Conservation (phyloP, 306 rosid genomes). For the Gleditsia sinensis region DNA sequence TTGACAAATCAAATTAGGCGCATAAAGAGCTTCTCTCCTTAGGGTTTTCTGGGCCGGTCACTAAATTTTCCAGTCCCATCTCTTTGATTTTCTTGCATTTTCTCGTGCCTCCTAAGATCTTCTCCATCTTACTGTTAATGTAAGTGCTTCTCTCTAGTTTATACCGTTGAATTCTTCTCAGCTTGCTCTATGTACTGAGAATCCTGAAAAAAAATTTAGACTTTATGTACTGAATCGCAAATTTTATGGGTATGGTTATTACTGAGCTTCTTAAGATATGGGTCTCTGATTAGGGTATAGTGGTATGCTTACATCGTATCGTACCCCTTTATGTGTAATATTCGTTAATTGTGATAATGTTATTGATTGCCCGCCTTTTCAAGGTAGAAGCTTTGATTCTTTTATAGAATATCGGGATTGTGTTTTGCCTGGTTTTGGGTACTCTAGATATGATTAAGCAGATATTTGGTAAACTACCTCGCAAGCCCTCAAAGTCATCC, state of each 20-base stretch:
- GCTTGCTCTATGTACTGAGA: neutral
- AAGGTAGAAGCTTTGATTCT: slow-evolving; percentile 20
- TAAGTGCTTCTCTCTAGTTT: slow-evolving; percentile 40
- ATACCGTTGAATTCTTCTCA: slow-evolving; percentile 25
- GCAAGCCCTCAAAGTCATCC: slow-evolving; percentile 52
- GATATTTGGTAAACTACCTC: slow-evolving; percentile 53
- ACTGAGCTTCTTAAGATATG: neutral
- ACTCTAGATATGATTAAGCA: slow-evolving; percentile 57
- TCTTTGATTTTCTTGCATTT: slow-evolving; percentile 31
- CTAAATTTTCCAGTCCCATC: slow-evolving; percentile 26
- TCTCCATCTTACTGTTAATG: slow-evolving; percentile 28
- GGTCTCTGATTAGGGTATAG: slow-evolving; percentile 24
- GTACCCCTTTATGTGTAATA: neutral
- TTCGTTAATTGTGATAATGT: slow-evolving; percentile 24
- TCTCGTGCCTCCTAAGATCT: slow-evolving; percentile 25
- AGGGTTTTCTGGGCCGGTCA: slow-evolving; percentile 38
- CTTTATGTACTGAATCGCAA: no score
- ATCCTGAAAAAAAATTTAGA: neutral
- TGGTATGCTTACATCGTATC: slow-evolving; percentile 13
- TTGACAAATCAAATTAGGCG: slow-evolving; percentile 24
- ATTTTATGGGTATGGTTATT: no score
- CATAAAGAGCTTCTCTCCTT: slow-evolving; percentile 13
- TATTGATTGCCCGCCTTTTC: slow-evolving; percentile 5
- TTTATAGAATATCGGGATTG: slow-evolving; percentile 22
- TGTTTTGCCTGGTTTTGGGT: slow-evolving; percentile 31